Evolutionary conservation across 805 yeast genomes (phyloP).

Genomic region (Ogataea methanolica): DNA sequence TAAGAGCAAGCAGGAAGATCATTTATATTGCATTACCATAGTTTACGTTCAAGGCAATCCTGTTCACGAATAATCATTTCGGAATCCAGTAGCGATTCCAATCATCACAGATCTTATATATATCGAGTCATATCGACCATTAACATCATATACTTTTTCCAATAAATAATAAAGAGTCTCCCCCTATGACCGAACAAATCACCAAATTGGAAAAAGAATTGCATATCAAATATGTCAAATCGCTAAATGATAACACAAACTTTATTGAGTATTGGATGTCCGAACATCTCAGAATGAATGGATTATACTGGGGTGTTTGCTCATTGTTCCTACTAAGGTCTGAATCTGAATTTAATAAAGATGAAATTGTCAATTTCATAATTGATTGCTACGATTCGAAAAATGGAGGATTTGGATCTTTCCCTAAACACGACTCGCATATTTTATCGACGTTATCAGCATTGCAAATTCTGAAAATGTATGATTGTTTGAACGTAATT

Average conservation of each 20-base stretch:
- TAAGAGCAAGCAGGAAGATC: no score
- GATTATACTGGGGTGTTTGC: constrained; percentile 92
- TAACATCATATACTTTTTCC: no score
- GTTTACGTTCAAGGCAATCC: no score
- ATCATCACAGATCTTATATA: no score
- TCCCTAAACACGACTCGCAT: constrained; percentile 87
- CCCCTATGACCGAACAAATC: neutral
- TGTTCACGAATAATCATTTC: no score
- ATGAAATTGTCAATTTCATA: constrained; percentile 66
- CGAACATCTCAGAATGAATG: constrained; percentile 87
- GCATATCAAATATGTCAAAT: constrained; percentile 54
- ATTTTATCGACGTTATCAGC: constrained; percentile 81
- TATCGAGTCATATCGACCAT: no score
- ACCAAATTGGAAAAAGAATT: constrained; percentile 32
- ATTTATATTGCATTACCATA: no score
- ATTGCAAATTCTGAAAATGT: constrained; percentile 69
- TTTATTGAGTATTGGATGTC: constrained; percentile 80
- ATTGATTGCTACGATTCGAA: constrained; percentile 53
- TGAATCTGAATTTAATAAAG: constrained; percentile 50
- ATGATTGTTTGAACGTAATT: constrained; percentile 47
- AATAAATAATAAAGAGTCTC: no score
- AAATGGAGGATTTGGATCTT: constrained; percentile 85
- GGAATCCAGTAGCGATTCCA: no score
- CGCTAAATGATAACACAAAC: constrained; percentile 50
- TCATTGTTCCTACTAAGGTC: constrained; percentile 62